Base-by-base conservation (phyloP, 192 early-diverging fungal genomes). In the Mortierella antarctica region DNA sequence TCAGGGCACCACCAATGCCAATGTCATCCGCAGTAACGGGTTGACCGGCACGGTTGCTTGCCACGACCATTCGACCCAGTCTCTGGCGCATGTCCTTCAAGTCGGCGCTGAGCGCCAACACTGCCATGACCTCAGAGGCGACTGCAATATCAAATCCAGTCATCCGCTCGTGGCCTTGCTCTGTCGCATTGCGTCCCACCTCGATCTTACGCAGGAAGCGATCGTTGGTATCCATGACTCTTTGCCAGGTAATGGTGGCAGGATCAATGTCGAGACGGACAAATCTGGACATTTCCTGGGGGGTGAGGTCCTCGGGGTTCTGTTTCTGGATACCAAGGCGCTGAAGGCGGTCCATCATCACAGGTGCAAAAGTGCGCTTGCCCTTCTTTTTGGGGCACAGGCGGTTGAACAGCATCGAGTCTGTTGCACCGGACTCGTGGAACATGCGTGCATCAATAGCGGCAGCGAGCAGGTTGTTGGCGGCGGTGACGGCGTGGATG, bases 111-210 rank as follows among this genome's bases (percentile, higher is more conserved):
- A 99, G 84, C 6, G 98, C 97, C 42, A 99, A 85, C 5, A 99
- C 95, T 6, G 98, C 98, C 98, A 99, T 99, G 82, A 95, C 92
- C 83, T 99, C 98, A 78, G 93, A 95, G 17, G 96, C 97, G n/a
- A 99, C 98, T 8, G 97, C 86, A 70, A 99, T 99, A 86, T 99
- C 98, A 73, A 96, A 99, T 39, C 98, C 97, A 21, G 98, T 99
- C 80, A 92, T 73, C 45, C 98, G 89, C 62, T 90, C 88, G 64
- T 92, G 88, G 9, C 95, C 96, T 74, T 95, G 89, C 86, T 99
- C 98, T 31, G 95, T 94, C 6, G 91, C 70, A 1, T 91, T 93
- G 78, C 95, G 91, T 21, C 98, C 98, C 44, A 99, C 89, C 7
- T 91, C 94, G 65, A 99, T 94, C 61, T 92, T 89, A 62, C 98